phyloP scores from a whole-genome alignment of 345 rosid species.

The Salix koriyanagi region DNA sequence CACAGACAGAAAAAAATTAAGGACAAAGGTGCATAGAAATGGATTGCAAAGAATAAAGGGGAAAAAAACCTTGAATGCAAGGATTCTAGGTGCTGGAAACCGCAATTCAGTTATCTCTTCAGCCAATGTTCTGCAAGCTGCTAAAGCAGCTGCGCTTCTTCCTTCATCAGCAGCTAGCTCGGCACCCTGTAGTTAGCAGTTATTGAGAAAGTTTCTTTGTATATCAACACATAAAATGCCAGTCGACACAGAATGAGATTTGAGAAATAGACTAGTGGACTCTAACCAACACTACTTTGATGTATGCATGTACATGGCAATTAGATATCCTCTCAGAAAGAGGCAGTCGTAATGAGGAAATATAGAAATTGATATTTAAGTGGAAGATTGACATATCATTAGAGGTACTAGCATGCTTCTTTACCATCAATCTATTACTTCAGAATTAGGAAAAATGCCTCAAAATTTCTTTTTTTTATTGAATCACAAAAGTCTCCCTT shows the following conservation, averaged over 20 bases:
- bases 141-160: conserved; percentile 81
- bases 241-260: not conserved
- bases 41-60: not conserved
- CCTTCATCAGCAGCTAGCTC: conserved; percentile 87
- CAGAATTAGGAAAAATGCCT: not conserved
- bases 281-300: not conserved
- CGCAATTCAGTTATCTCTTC: conserved; percentile 90
- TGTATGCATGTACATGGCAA: not conserved
- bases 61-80: conserved; percentile 74
- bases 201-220: not conserved
- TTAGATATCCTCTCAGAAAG: not conserved
- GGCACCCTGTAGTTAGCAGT: conserved; percentile 57
- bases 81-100: conserved; percentile 95
- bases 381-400: not conserved
- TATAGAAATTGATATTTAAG: not conserved
- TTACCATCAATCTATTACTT: not conserved
- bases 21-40: not conserved
- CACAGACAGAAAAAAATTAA: not conserved
- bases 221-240: not conserved
- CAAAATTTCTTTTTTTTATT: not conserved
- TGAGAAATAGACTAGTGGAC: not conserved
- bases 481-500: not conserved
- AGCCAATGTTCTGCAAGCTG: conserved; percentile 93
- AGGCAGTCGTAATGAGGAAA: not conserved
- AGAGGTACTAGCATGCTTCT: not conserved